These are phyloP conservation scores for Raddia guianensis DNA, from an alignment of 176 grass and related monocot genomes.

Conservation along the genomic window DNA sequence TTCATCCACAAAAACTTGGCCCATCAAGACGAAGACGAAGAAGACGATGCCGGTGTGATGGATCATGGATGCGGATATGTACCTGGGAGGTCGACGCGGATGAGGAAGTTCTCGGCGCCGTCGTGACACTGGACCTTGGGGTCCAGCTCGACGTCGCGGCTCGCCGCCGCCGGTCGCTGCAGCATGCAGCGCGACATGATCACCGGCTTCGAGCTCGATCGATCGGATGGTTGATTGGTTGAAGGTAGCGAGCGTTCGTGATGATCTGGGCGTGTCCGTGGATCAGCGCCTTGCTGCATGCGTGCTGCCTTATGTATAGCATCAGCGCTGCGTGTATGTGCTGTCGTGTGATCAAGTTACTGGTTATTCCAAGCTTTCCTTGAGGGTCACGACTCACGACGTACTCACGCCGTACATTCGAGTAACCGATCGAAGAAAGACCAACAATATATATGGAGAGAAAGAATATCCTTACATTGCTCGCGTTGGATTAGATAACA, in stretches of 20 bases:
- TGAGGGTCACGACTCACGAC: background rate
- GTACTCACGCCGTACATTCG: too few relatives aligned
- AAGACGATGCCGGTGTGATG: background rate
- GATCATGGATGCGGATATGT: too few relatives aligned
- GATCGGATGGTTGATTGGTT: background rate
- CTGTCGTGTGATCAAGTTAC: background rate
- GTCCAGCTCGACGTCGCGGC: conserved; percentile 35
- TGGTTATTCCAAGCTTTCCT: conserved; percentile 28
- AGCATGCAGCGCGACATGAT: conserved; percentile 23
- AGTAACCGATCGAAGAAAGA: too few relatives aligned
- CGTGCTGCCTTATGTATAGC: background rate
- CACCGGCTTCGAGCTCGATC: background rate
- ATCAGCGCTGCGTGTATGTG: background rate
- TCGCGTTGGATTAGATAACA: too few relatives aligned
- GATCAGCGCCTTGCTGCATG: background rate
- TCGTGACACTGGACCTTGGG: conserved; percentile 34
- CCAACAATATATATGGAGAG: too few relatives aligned
- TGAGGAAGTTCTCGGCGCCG: conserved; percentile 3
- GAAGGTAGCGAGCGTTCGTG: background rate
- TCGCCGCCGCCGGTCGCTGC: background rate
- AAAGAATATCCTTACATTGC: too few relatives aligned
- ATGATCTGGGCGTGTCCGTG: background rate
- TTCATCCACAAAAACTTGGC: too few relatives aligned
- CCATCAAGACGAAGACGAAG: background rate
- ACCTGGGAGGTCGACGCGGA: conserved; percentile 62